Percentiles rank a stretch among this genome's conserved stretches.
phyloP scores from a whole-genome alignment of 306 rosid species.

The barrel medic (Medicago truncatula) region MtrunA17r5.0-ANR NC_053043.1:9486501-9487000 shows the following conservation, averaged over 20 bases:
- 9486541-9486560: too few relatives aligned
- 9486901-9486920: not conserved
- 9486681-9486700: not conserved
- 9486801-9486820: not conserved
- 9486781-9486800: not conserved
- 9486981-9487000: slow-evolving; percentile 41
- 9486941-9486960: slow-evolving; percentile 39
- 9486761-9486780: not conserved
- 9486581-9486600: too few relatives aligned
- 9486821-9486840: not conserved
- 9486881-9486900: not conserved
- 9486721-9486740: not conserved
- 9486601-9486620: too few relatives aligned
- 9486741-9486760: not conserved
- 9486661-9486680: too few relatives aligned
- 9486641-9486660: too few relatives aligned
- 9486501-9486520: too few relatives aligned
- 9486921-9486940: slow-evolving; percentile 45
- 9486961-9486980: slow-evolving; percentile 46
- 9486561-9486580: too few relatives aligned
- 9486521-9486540: too few relatives aligned
- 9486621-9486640: too few relatives aligned
- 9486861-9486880: too few relatives aligned
- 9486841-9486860: not conserved
- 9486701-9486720: not conserved